Evolutionary conservation across 768 basidiomycete species (phyloP), one percentile per base, ranked within the genome.

Genomic region (Strobilomyces dryophilus): DNA sequence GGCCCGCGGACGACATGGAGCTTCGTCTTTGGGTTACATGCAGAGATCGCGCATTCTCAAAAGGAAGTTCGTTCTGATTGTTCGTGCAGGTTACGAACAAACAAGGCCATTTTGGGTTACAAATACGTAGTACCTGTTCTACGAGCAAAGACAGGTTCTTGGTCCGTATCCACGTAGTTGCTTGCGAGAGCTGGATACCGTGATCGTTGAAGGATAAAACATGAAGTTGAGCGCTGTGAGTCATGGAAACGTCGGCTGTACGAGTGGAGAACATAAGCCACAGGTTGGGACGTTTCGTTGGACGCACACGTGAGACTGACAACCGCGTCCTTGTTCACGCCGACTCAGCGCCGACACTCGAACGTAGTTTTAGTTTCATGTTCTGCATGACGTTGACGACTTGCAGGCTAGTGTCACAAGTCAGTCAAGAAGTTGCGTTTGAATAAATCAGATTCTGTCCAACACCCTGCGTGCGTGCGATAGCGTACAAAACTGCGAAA

Each of bases 1-100:
- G 55, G 55, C 59, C 57, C 66, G 58, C 61, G 61, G 57, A 58
- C 15, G 55, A 59, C 39, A 47, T 47, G 64, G 55, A 58, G 34
- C 51, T 53, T 65, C 49, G 52, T 51, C 49, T 43, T 49, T 49
- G 59, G 43, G 45, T 59, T 61, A 24, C 53, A 49, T 7, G 32
- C 45, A 46, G 39, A 46, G 54, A 46, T 59, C 20, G 51, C 35
- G 49, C n/a, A 37, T 43, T 26, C 40, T 20, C 59, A 61, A 59
- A 61, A 51, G 48, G 51, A 49, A 51, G 48, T 14, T 43, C 43
- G 36, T 49, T 36, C 49, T 51, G 51, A 44, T 43, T 36, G 56
- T 53, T 42, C 44, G 44, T 34, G 31, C 56, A 24, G 14, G 56
- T 47, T 47, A 55, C 31, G 48, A 37, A 36, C 12, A 49, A 51